These are phyloP conservation scores for Ramularia endophylla DNA, from an alignment of 2,329 filamentous ascomycete genomes.

Conservation along the genomic window DNA sequence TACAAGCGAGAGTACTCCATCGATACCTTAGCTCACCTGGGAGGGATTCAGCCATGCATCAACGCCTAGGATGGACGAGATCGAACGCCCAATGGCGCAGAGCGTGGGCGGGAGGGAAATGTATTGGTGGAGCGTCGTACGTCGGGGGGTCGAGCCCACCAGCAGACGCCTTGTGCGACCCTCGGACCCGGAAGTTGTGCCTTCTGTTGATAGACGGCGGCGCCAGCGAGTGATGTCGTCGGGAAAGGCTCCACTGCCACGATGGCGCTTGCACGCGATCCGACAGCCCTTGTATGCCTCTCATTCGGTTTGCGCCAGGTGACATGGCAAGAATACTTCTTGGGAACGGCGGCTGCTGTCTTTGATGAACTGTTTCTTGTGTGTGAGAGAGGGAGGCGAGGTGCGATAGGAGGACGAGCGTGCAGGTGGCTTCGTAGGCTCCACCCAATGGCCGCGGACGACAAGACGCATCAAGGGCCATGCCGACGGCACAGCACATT, in stretches of 20 bases:
- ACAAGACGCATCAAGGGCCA: too few species aligned
- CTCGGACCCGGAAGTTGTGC: constrained; percentile 13
- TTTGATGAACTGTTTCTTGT: too few species aligned
- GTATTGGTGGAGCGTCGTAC: constrained; percentile 19
- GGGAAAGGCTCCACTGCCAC: constrained; percentile 1
- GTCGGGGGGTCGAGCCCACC: constrained; percentile 12
- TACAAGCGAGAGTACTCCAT: constrained; percentile 16
- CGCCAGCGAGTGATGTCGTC: constrained; percentile 4
- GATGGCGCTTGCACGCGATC: constrained; percentile 1
- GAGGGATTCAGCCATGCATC: constrained; percentile 8
- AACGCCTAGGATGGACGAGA: constrained; percentile 9
- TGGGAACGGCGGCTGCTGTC: too few species aligned
- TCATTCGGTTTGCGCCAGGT: too few species aligned
- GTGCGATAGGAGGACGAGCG: neutral
- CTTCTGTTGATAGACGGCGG: constrained; percentile 1
- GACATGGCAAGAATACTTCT: too few species aligned
- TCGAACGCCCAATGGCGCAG: constrained; percentile 1
- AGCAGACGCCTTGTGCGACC: constrained; percentile 15
- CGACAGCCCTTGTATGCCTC: neutral
- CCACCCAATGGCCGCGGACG: too few species aligned
- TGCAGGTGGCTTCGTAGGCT: neutral
- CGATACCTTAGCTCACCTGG: constrained; percentile 7
- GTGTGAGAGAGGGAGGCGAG: too few species aligned
- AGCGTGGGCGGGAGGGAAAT: neutral
- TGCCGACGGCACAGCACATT: too few species aligned